Percentiles rank a stretch among this genome's conserved stretches.
These are phyloP conservation scores for Mortierella sp. DNA, from an alignment of 371 early-diverging fungal genomes.

Conservation along the genomic window DNA sequence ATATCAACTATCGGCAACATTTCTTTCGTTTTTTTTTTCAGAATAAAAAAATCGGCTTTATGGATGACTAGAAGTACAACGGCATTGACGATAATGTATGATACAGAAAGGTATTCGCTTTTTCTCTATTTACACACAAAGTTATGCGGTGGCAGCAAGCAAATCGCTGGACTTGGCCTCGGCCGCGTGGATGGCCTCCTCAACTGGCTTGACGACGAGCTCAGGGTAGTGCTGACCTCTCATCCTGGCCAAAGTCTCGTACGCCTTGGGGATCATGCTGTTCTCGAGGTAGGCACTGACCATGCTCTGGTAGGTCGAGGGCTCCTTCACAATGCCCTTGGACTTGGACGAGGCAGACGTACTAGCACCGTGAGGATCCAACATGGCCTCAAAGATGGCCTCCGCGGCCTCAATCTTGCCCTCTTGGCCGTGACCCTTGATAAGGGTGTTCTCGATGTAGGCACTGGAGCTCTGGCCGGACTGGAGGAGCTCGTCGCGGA, in stretches of 20 bases:
- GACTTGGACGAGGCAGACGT: slow-evolving; percentile 8
- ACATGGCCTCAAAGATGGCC: slow-evolving; percentile 66
- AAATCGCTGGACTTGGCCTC: not conserved
- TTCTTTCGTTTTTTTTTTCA: not conserved
- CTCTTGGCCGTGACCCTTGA: slow-evolving; percentile 63
- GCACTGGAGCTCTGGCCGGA: slow-evolving; percentile 62
- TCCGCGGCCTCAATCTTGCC: slow-evolving; percentile 62
- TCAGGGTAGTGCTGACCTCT: slow-evolving; percentile 45
- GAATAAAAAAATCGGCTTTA: not conserved
- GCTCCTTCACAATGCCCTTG: slow-evolving; percentile 62
- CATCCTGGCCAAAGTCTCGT: slow-evolving; percentile 38
- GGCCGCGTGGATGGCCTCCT: slow-evolving; percentile 37
- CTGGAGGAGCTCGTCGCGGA: slow-evolving; percentile 62
- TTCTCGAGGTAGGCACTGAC: slow-evolving; percentile 67
- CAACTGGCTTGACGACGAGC: slow-evolving; percentile 49
- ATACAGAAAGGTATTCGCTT: not conserved
- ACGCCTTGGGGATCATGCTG: slow-evolving; percentile 59
- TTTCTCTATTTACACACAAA: not conserved
- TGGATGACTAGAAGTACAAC: not conserved
- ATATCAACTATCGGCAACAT: too few species aligned
- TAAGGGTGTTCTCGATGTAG: slow-evolving; percentile 75
- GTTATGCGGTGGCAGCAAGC: slow-evolving; percentile 2
- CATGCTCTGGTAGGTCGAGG: slow-evolving; percentile 75
- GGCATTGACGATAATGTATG: not conserved
- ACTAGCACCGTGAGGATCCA: slow-evolving; percentile 58